Conservation (phyloP, 2,329 filamentous ascomycete species). For the Aspergillus ibericus region DNA sequence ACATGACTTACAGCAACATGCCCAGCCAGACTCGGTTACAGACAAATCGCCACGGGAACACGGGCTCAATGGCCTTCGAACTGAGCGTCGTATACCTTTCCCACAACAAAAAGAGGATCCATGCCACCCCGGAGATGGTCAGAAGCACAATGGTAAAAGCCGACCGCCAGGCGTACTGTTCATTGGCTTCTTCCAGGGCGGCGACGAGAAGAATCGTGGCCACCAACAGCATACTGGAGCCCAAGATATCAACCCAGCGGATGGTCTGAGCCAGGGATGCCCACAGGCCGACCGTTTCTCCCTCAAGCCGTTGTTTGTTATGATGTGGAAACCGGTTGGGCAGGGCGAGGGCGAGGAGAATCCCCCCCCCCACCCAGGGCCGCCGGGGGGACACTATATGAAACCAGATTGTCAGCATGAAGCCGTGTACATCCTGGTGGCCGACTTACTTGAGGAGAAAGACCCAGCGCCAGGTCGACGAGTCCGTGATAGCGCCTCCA, state of each 20-base stretch:
- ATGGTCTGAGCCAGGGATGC: background rate
- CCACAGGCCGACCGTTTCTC: background rate
- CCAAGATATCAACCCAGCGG: background rate
- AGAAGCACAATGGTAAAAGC: background rate
- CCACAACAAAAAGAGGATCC: background rate
- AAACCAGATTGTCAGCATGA: background rate
- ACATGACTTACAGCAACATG: constrained; percentile 14
- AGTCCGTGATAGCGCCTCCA: constrained; percentile 10
- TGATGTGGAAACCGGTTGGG: background rate
- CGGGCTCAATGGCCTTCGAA: constrained; percentile 3
- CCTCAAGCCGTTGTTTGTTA: background rate
- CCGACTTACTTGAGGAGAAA: constrained; percentile 9
- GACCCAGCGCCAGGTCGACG: constrained; percentile 16
- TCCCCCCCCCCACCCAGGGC: too few species aligned
- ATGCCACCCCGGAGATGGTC: background rate
- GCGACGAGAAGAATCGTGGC: background rate
- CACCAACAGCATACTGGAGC: background rate
- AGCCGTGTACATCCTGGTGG: background rate
- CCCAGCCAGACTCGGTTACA: constrained; percentile 13
- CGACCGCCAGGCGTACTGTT: background rate
- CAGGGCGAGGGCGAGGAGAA: background rate
- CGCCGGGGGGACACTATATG: background rate
- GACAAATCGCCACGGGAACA: constrained; percentile 15
- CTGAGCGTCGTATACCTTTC: background rate
- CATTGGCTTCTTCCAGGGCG: background rate